Conservation (phyloP, 129 eudicot genomes). For the Helianthus tuberosus region DNA sequence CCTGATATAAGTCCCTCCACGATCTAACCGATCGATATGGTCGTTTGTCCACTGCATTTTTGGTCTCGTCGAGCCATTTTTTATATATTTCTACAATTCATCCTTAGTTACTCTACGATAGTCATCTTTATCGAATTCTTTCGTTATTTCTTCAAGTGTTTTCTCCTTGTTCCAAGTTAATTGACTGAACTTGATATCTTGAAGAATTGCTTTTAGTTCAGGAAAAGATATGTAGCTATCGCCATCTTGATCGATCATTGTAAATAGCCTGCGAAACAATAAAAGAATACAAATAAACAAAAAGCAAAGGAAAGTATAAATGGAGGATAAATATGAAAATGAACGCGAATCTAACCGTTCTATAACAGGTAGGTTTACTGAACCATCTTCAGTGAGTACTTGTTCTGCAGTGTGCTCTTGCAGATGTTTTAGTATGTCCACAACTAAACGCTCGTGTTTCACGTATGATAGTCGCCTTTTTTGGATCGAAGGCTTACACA, state of each 20-base stretch:
- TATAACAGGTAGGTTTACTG: constrained; percentile 50
- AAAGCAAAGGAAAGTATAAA: not conserved
- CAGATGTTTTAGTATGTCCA: constrained; percentile 57
- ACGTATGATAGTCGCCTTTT: constrained; percentile 55
- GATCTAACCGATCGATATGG: constrained; percentile 51
- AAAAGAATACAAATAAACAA: not conserved
- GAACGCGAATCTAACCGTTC: constrained; percentile 40
- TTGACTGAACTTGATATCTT: constrained; percentile 45
- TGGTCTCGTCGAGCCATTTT: constrained; percentile 68
- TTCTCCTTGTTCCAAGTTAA: constrained; percentile 44
- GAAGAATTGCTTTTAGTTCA: constrained; percentile 60
- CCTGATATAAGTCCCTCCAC: constrained; percentile 56
- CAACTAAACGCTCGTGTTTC: constrained; percentile 66
- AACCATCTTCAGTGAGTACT: constrained; percentile 58
- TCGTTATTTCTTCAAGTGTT: constrained; percentile 46
- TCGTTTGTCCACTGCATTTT: constrained; percentile 45
- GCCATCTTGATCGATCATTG: constrained; percentile 52
- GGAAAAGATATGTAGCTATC: constrained; percentile 52
- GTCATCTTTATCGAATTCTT: constrained; percentile 52
- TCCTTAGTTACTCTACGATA: constrained; percentile 56
- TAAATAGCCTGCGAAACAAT: constrained; percentile 50
- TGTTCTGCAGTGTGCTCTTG: constrained; percentile 52
- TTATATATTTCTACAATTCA: constrained; percentile 51
- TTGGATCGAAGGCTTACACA: constrained; percentile 81
- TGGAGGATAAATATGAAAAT: not conserved